Evolutionary conservation across 129 eudicot species (phyloP), one percentile per base, ranked within the genome.

Genomic region (Scalesia atractyloides): DNA sequence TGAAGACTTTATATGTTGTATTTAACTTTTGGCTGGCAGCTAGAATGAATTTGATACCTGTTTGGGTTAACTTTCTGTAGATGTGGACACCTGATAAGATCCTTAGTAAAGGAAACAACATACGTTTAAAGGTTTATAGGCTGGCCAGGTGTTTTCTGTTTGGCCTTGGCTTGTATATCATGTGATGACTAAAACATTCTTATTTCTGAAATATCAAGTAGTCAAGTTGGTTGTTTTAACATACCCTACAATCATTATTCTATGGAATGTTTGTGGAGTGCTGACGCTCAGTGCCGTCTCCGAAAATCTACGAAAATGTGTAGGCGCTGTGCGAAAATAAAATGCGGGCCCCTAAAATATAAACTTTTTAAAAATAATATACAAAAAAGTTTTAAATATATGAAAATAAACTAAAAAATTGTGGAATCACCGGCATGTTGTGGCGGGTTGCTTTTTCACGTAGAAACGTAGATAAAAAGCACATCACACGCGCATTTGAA

Each of bases 1-100:
- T 56, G 75, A 70, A 53, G 75, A 54, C 19, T 36, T 18, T 48
- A 53, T 37, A 24, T 1, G 30, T 24, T 24, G 30, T 24, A 24
- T 24, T 36, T 6, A 3, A 19, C 14, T 10, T 26, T 8, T 12
- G 58, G 16, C 44, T 41, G 19, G 61, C 47, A 71, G 10, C n/a
- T 20, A 48, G 60, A 68, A 8, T 49, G 73, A 69, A 68, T 48
- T 9, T 30, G 60, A 68, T 68, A 46, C 73, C 59, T 9, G 10
- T 13, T 67, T 48, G 17, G 47, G 44, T 39, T 39, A 39, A 15
- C 39, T 37, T 37, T 16, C 30, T 37, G 9, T 9, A 13, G 50
- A 72, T 58, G 73, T 72, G 9, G 67, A 72, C 57, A 44, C 46
- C 11, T 43, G 67, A 72, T 56, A 72, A 72, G 76, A 72, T 72